phyloP scores from a whole-genome alignment of 2,329 filamentous ascomycete species.

The Iodosphaeria phyllophila region DNA sequence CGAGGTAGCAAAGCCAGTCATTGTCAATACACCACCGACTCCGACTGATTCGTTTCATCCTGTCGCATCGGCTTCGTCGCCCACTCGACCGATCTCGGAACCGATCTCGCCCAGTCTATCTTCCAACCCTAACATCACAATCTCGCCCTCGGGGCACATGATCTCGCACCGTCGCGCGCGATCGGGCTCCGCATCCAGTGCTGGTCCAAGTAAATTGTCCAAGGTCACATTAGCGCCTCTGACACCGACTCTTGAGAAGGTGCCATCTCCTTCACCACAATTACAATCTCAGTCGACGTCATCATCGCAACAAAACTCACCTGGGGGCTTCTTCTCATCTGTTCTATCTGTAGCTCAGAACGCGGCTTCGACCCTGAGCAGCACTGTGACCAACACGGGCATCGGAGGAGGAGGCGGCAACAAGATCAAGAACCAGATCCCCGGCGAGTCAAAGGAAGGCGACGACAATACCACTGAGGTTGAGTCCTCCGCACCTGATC shows the following conservation, averaged over 20 bases:
- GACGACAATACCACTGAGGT: conserved; percentile 22
- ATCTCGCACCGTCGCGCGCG: conserved; percentile 43
- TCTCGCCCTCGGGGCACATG: conserved; percentile 49
- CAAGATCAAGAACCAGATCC: conserved; percentile 17
- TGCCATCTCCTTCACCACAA: conserved; percentile 30
- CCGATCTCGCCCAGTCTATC: conserved; percentile 8
- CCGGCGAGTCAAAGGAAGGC: conserved; percentile 14
- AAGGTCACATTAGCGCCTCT: conserved; percentile 53
- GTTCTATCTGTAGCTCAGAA: conserved; percentile 87
- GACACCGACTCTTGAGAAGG: conserved; percentile 55
- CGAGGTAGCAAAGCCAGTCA: conserved; percentile 28
- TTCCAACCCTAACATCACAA: conserved; percentile 29
- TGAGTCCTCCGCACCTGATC: conserved; percentile 22
- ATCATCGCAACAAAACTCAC: too few species aligned
- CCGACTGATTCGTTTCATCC: too few species aligned
- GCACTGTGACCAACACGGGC: conserved; percentile 50
- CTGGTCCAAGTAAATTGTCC: conserved; percentile 73
- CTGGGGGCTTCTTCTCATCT: conserved; percentile 70
- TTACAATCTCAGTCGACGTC: too few species aligned
- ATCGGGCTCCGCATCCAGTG: conserved; percentile 30
- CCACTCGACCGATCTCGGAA: conserved; percentile 4
- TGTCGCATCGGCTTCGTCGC: conserved; percentile 20
- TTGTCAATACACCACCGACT: conserved; percentile 49
- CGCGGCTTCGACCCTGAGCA: conserved; percentile 60
- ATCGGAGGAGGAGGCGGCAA: conserved; percentile 33